Evolutionary conservation across 2,329 filamentous ascomycete species (phyloP).

Genomic region (Sarocladium oryzae): DNA sequence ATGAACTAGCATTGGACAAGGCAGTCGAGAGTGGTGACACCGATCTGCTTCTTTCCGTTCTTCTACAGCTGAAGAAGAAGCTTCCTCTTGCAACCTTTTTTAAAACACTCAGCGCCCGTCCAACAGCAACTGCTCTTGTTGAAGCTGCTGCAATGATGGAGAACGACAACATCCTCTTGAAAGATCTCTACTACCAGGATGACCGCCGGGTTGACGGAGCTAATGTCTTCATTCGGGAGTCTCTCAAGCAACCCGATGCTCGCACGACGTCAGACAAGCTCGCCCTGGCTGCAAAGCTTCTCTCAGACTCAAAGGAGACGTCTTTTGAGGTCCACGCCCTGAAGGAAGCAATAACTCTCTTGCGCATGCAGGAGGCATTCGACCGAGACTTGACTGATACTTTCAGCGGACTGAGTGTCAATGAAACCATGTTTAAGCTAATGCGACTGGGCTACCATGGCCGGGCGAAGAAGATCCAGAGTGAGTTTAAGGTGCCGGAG

Average conservation of each 20-base stretch:
- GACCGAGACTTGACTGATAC: constrained; percentile 74
- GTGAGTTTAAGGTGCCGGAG: constrained; percentile 88
- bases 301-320: constrained; percentile 77
- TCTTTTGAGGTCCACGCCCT: constrained; percentile 67
- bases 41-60: constrained; percentile 83
- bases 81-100: constrained; percentile 89
- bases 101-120: constrained; percentile 77
- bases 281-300: constrained; percentile 73
- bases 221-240: constrained; percentile 79
- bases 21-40: constrained; percentile 94
- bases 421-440: constrained; percentile 88
- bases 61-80: constrained; percentile 84
- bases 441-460: constrained; percentile 76
- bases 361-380: constrained; percentile 80
- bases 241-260: constrained; percentile 64
- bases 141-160: constrained; percentile 70
- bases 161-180: constrained; percentile 72
- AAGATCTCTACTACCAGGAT: constrained; percentile 96
- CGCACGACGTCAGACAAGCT: constrained; percentile 76
- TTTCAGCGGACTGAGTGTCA: constrained; percentile 78
- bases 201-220: constrained; percentile 85
- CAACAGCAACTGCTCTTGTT: constrained; percentile 80
- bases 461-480: constrained; percentile 79
- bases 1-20: constrained; percentile 90
- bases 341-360: constrained; percentile 70